Percentiles rank a stretch among this genome's conserved stretches.
Conservation (phyloP, 164 flowering plant species). For the Piper longum region DNA sequence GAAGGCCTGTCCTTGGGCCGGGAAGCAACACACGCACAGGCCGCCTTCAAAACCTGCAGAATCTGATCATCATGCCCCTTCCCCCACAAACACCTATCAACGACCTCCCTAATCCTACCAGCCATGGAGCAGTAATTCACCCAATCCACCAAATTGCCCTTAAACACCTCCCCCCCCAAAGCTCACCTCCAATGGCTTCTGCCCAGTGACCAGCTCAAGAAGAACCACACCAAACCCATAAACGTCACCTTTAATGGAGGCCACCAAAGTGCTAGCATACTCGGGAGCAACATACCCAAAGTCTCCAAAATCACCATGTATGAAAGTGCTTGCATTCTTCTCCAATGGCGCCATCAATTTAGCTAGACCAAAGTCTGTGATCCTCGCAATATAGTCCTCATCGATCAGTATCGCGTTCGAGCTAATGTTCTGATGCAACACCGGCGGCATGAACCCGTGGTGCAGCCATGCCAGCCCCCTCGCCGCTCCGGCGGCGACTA, state of each 20-base stretch:
- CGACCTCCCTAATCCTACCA: slow-evolving; percentile 33
- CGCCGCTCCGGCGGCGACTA: slow-evolving; percentile 45
- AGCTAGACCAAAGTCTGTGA: slow-evolving; percentile 45
- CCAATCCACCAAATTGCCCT: slow-evolving; percentile 58
- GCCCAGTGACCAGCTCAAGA: slow-evolving; percentile 50
- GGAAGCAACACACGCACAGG: slow-evolving; percentile 44
- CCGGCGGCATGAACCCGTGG: slow-evolving; percentile 44
- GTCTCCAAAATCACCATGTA: slow-evolving; percentile 45
- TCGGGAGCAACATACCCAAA: slow-evolving; percentile 64
- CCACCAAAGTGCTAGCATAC: slow-evolving; percentile 44
- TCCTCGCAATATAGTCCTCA: slow-evolving; percentile 49
- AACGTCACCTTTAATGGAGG: slow-evolving; percentile 53
- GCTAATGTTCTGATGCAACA: slow-evolving; percentile 43
- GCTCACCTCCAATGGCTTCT: slow-evolving; percentile 39
- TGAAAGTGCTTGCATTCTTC: slow-evolving; percentile 22
- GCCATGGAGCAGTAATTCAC: slow-evolving; percentile 20
- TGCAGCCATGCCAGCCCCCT: slow-evolving; percentile 75
- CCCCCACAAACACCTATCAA: slow-evolving; percentile 33
- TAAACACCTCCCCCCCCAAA: slow-evolving; percentile 34
- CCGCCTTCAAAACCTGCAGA: slow-evolving; percentile 34
- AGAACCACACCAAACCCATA: slow-evolving; percentile 61
- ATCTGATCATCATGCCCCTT: slow-evolving; percentile 47
- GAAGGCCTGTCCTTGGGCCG: slow-evolving; percentile 54
- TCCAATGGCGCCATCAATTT: slow-evolving; percentile 28
- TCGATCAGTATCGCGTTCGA: slow-evolving; percentile 49